phyloP scores from a whole-genome alignment of 306 rosid species.

The Cucurbita maxima region DNA sequence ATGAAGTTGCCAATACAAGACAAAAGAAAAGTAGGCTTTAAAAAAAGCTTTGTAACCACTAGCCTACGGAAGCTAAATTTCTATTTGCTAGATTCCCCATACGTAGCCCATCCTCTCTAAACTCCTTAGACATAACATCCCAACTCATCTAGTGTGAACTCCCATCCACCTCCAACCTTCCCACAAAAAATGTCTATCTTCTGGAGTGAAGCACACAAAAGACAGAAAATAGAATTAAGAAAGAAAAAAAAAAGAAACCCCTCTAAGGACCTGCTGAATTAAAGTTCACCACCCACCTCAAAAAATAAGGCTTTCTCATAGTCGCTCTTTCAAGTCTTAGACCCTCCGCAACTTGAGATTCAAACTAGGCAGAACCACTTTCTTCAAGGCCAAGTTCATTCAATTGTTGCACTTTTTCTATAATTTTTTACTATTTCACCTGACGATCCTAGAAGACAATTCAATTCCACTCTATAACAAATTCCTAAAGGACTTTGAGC shows the following conservation, averaged over 20 bases:
- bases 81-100: too few species aligned
- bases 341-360: background rate
- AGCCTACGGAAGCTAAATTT: too few species aligned
- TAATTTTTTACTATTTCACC: background rate
- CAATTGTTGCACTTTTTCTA: background rate
- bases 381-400: background rate
- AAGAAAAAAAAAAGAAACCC: too few species aligned
- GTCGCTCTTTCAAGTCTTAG: background rate
- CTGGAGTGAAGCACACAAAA: too few species aligned
- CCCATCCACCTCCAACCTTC: background rate
- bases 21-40: too few species aligned
- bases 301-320: background rate
- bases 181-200: background rate
- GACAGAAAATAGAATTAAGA: too few species aligned
- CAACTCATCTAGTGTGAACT: background rate
- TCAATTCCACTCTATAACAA: too few species aligned
- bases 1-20: too few species aligned
- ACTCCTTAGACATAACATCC: background rate
- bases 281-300: background rate
- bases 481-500: too few species aligned
- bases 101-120: background rate
- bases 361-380: background rate
- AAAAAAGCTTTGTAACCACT: too few species aligned
- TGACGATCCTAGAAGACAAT: background rate
- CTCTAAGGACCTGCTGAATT: too few species aligned